These are phyloP conservation scores for Grosmannia clavigera DNA, from an alignment of 2,329 filamentous ascomycete species.

Conservation along the genomic window DNA sequence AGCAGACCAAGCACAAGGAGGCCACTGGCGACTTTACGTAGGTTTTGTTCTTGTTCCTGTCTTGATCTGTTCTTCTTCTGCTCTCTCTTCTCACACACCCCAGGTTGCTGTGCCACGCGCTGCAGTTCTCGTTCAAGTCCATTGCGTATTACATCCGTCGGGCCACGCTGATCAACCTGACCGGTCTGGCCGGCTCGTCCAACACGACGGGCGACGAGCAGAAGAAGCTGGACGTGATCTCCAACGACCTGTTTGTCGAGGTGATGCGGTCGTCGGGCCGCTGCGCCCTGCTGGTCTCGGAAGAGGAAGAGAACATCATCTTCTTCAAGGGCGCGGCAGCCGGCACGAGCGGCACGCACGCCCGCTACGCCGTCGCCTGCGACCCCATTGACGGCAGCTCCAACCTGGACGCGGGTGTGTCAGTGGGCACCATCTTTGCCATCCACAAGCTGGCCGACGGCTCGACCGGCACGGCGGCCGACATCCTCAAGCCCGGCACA, in stretches of 20 bases:
- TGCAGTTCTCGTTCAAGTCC: constrained; percentile 99
- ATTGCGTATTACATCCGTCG: constrained; percentile 99
- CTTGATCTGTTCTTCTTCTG: background rate
- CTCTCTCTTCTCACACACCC: background rate
- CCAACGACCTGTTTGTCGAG: constrained; percentile 93
- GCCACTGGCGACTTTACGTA: constrained; percentile 98
- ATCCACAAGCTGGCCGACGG: constrained; percentile 80
- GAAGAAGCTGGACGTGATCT: constrained; percentile 99
- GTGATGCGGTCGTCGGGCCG: constrained; percentile 89
- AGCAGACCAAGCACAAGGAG: constrained; percentile 85
- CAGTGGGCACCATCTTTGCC: constrained; percentile 93
- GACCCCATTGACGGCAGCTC: constrained; percentile 97
- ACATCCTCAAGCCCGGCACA: constrained; percentile 78
- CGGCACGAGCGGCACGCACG: constrained; percentile 42
- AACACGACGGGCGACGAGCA: constrained; percentile 97
- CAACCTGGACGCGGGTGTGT: constrained; percentile 95
- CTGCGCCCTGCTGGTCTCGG: constrained; percentile 86
- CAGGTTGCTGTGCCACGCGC: constrained; percentile 88
- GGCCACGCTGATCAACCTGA: constrained; percentile 88
- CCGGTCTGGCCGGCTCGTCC: constrained; percentile 83
- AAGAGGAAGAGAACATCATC: constrained; percentile 91
- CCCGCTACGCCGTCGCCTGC: constrained; percentile 90
- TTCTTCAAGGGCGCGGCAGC: constrained; percentile 48
- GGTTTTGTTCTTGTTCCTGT: constrained; percentile 19
- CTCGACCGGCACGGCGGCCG: constrained; percentile 63